Percentiles rank a stretch among this genome's conserved stretches.
These are phyloP conservation scores for Fusarium solani-melongenae DNA, from an alignment of 2,329 filamentous ascomycete species.

Conservation along the genomic window DNA sequence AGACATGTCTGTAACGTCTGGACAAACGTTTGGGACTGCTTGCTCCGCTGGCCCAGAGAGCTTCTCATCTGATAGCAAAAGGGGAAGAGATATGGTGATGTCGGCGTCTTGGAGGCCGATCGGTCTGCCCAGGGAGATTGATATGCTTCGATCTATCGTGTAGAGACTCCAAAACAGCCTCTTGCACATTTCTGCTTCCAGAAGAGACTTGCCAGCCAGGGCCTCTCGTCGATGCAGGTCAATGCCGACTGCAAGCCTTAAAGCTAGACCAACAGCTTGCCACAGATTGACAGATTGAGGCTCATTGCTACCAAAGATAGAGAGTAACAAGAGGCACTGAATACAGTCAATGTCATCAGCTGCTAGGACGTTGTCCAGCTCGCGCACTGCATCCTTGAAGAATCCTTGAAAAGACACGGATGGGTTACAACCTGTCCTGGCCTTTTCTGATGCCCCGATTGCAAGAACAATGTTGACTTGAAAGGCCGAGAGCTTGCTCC, in stretches of 20 bases:
- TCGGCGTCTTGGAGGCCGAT: conserved; percentile 36
- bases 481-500: conserved; percentile 23
- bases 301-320: conserved; percentile 39
- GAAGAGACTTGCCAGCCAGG: conserved; percentile 10
- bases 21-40: conserved; percentile 25
- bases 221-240: conserved; percentile 37
- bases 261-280: conserved; percentile 37
- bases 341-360: conserved; percentile 36
- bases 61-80: conserved; percentile 32
- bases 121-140: conserved; percentile 30
- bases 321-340: conserved; percentile 33
- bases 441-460: conserved; percentile 35
- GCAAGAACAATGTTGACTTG: conserved; percentile 40
- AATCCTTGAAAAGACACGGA: conserved; percentile 31
- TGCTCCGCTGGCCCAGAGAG: conserved; percentile 18
- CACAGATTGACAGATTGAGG: conserved; percentile 38
- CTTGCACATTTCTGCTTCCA: conserved; percentile 37
- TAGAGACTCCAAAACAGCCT: conserved; percentile 38
- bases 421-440: conserved; percentile 14
- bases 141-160: conserved; percentile 38
- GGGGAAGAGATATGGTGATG: conserved; percentile 30
- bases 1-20: conserved; percentile 35
- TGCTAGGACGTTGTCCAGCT: conserved; percentile 25
- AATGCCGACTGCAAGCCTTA: conserved; percentile 36
- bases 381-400: conserved; percentile 28